Base-by-base conservation (phyloP, 176 grass and related monocot species). In the Bromus sterilis region DNA sequence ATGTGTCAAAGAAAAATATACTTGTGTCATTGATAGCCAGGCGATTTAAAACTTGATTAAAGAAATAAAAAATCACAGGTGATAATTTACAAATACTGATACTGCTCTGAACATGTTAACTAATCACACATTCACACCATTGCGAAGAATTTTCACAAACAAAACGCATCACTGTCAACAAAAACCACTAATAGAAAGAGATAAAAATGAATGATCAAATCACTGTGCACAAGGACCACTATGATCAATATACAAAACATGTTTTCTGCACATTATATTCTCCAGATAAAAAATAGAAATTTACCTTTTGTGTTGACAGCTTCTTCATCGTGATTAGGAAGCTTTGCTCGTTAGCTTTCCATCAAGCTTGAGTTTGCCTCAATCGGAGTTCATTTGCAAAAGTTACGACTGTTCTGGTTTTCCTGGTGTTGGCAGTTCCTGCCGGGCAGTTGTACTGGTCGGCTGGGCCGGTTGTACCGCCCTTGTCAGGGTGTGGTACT, bases 291-390 rank as follows among this genome's bases (percentile, higher is more conserved):
- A 82, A 41, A 66, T 13, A 83, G 16, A 48, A 57, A 86, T 20
- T 56, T 11, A 83, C 85, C 85, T 86, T 88, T 73, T 57, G 51
- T 55, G 77, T 48, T 70, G 39, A 46, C 64, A 73, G 18, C 55
- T 87, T 87, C 80, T 74, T 80, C 66, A 3, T 67, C 71, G n/a
- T n/a, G n/a, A n/a, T n/a, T n/a, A n/a, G n/a, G n/a, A n/a, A n/a
- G n/a, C n/a, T n/a, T n/a, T n/a, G n/a, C n/a, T n/a, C n/a, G n/a
- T n/a, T n/a, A n/a, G n/a, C n/a, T n/a, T n/a, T n/a, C n/a, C n/a
- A n/a, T n/a, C n/a, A n/a, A n/a, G n/a, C n/a, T n/a, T n/a, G n/a
- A n/a, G n/a, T n/a, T n/a, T n/a, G n/a, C n/a, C n/a, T n/a, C n/a
- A n/a, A n/a, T n/a, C n/a, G n/a, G n/a, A n/a, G n/a, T n/a, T n/a